Conservation (phyloP, 2,329 filamentous ascomycete genomes). For the Talaromyces sp. region DNA sequence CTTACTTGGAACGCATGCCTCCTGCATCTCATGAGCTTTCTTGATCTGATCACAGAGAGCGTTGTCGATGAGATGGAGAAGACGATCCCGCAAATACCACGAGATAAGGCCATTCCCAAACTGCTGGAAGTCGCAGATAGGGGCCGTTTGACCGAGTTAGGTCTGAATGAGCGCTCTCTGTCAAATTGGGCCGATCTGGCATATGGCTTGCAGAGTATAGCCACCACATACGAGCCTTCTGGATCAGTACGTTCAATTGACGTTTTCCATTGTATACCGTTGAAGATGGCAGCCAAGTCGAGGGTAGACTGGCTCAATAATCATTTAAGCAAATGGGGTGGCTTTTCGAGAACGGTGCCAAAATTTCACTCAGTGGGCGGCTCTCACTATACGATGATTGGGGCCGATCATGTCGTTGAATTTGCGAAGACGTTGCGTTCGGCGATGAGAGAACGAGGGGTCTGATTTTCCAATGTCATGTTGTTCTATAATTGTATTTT, state of each 20-base stretch:
- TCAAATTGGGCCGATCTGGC: neutral
- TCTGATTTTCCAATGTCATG: neutral
- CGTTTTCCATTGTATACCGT: neutral
- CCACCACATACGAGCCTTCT: neutral
- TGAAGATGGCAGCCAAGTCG: neutral
- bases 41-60: constrained; percentile 34
- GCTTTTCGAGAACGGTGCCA: constrained; percentile 22
- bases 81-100: constrained; percentile 7
- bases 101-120: constrained; percentile 10
- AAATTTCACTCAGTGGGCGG: constrained; percentile 33
- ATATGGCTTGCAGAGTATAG: neutral
- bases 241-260: constrained; percentile 32
- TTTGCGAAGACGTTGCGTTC: constrained; percentile 25
- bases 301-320: constrained; percentile 3
- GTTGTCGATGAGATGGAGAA: constrained; percentile 15
- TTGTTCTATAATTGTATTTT: neutral
- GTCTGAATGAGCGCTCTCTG: neutral
- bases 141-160: neutral
- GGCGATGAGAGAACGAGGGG: neutral
- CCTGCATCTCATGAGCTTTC: constrained; percentile 37
- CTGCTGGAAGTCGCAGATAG: constrained; percentile 8
- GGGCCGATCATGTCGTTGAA: constrained; percentile 27
- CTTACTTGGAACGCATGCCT: constrained; percentile 36
- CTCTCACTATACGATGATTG: constrained; percentile 38
- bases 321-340: constrained; percentile 30